A percentile compares a stretch with the other conserved stretches of the same genome.
phyloP scores from a whole-genome alignment of 495 filamentous ascomycete species.

The Pyrenula massariospora region DNA sequence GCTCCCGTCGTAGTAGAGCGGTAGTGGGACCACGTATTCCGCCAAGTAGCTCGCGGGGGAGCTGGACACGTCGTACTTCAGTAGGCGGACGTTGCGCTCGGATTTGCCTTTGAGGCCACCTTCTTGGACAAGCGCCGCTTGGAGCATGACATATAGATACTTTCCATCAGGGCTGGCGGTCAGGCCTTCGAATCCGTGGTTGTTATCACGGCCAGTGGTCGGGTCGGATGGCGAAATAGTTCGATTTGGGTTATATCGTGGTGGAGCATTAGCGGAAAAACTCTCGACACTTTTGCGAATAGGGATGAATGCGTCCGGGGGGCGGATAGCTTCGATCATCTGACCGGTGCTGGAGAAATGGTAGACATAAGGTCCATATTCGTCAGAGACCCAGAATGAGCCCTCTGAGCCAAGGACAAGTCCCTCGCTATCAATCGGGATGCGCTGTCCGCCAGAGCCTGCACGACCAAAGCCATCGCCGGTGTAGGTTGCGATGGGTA shows the following conservation, averaged over 20 bases:
- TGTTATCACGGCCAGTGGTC: constrained; percentile 56
- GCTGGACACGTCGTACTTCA: constrained; percentile 48
- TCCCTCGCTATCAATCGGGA: constrained; percentile 60
- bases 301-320: constrained; percentile 57
- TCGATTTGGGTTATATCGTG: constrained; percentile 40
- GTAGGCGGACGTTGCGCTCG: constrained; percentile 43
- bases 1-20: constrained; percentile 39
- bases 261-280: constrained; percentile 50
- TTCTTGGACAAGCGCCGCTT: constrained; percentile 56
- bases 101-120: constrained; percentile 45
- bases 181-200: constrained; percentile 69
- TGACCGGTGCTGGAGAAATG: constrained; percentile 47
- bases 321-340: constrained; percentile 55
- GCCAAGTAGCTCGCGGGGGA: constrained; percentile 29
- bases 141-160: constrained; percentile 54
- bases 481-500: constrained; percentile 54
- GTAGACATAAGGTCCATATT: constrained; percentile 71
- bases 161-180: constrained; percentile 52
- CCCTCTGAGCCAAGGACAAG: constrained; percentile 52
- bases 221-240: constrained; percentile 41
- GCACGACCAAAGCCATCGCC: constrained; percentile 64
- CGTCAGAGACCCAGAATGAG: constrained; percentile 67
- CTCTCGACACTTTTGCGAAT: constrained; percentile 46
- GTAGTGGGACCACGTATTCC: constrained; percentile 61
- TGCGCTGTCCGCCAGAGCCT: constrained; percentile 47